These are phyloP conservation scores for Pseudovirgaria hyperparasitica DNA, from an alignment of 2,329 filamentous ascomycete species.

Conservation along the genomic window DNA sequence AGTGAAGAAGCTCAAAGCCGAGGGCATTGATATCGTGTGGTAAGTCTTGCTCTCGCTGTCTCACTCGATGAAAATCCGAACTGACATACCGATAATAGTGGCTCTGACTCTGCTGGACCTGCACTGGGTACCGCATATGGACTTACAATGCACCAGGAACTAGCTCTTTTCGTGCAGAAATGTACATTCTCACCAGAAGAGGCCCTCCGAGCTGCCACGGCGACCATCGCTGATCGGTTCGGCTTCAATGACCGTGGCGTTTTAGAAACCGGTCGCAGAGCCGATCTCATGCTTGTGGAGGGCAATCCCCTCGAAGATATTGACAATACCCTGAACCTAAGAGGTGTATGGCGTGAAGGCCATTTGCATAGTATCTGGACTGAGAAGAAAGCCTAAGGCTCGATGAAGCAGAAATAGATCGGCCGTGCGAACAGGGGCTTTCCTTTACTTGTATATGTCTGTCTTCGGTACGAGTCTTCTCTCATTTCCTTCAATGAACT, in stretches of 20 bases:
- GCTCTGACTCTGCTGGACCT: slow-evolving; percentile 30
- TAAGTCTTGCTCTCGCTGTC: slow-evolving; percentile 9
- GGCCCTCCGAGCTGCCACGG: slow-evolving; percentile 28
- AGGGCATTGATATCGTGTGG: slow-evolving; percentile 30
- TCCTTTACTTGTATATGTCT: too few relatives aligned
- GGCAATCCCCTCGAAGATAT: slow-evolving; percentile 31
- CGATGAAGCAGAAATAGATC: too few relatives aligned
- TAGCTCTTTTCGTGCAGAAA: slow-evolving; percentile 28
- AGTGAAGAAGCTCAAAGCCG: slow-evolving; percentile 25
- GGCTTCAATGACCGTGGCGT: slow-evolving; percentile 27
- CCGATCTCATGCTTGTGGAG: slow-evolving; percentile 31
- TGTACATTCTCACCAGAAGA: slow-evolving; percentile 30
- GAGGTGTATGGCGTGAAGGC: slow-evolving; percentile 33
- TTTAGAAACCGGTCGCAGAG: slow-evolving; percentile 26
- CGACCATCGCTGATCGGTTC: slow-evolving; percentile 26
- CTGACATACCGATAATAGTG: slow-evolving; percentile 15
- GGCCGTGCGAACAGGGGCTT: too few relatives aligned
- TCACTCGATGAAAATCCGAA: not conserved
- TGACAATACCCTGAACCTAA: slow-evolving; percentile 26
- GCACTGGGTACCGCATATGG: slow-evolving; percentile 32
- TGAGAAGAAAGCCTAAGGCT: too few relatives aligned
- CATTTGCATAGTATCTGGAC: too few relatives aligned
- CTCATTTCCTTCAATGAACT: too few relatives aligned
- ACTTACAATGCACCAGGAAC: slow-evolving; percentile 29
- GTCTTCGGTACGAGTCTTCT: too few relatives aligned